phyloP scores from a whole-genome alignment of 2,329 filamentous ascomycete genomes.

The Aquanectria penicillioides region DNA sequence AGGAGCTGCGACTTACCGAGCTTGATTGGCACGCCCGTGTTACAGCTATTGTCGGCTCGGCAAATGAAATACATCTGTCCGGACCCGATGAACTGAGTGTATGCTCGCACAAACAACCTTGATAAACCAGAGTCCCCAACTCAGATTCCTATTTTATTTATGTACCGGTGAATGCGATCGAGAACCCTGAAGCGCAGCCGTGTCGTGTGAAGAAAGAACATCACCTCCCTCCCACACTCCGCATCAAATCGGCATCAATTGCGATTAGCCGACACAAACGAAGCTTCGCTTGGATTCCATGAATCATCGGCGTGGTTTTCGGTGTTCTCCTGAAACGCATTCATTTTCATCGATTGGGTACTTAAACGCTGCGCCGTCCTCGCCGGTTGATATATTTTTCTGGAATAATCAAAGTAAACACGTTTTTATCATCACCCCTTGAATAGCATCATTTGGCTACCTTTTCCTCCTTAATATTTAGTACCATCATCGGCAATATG shows the following conservation, averaged over 20 bases:
- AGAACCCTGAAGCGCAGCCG: neutral
- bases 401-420: too few species aligned
- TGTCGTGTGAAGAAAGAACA: neutral
- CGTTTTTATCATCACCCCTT: neutral
- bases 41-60: neutral
- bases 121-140: neutral
- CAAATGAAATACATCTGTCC: neutral
- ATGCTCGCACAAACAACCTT: conserved; percentile 1
- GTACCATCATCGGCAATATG: conserved; percentile 23
- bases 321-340: neutral
- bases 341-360: neutral
- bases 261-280: conserved; percentile 19
- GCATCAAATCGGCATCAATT: conserved; percentile 23
- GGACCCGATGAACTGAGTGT: neutral
- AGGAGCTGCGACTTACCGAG: neutral
- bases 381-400: too few species aligned
- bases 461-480: neutral
- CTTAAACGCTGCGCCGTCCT: conserved; percentile 2
- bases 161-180: neutral
- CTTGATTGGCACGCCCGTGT: neutral
- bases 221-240: neutral
- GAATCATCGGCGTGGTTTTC: too few species aligned
- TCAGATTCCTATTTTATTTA: neutral
- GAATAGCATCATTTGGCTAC: neutral
- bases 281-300: conserved; percentile 4